phyloP scores from a whole-genome alignment of 306 rosid genomes.

The Adenanthera pavonina region DNA sequence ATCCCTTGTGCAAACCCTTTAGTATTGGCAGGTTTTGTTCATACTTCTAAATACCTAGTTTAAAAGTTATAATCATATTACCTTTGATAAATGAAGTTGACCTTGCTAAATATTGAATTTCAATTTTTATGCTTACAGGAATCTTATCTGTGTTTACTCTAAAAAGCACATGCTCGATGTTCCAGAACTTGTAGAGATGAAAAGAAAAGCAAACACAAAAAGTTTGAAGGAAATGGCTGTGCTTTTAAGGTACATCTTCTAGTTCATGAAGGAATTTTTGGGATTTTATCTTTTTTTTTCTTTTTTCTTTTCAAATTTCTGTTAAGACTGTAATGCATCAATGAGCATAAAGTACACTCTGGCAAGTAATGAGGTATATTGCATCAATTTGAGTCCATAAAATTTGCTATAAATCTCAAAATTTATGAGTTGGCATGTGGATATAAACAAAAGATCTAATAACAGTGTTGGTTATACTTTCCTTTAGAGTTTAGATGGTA shows the following conservation, averaged over 20 bases:
- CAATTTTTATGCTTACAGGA: conserved; percentile 54
- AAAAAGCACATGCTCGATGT: conserved; percentile 93
- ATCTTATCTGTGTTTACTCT: conserved; percentile 96
- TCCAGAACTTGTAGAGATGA: conserved; percentile 84
- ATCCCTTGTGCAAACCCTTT: conserved; percentile 96
- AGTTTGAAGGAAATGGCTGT: conserved; percentile 95
- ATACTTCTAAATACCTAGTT: conserved; percentile 37
- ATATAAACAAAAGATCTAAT: conserved; percentile 20
- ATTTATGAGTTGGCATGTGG: conserved; percentile 25
- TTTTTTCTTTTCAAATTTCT: background rate
- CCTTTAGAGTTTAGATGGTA: conserved; percentile 13
- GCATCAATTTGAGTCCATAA: conserved; percentile 7
- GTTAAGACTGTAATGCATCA: conserved; percentile 32
- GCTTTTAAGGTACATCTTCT: conserved; percentile 73
- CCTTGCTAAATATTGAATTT: conserved; percentile 6
- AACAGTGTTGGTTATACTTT: conserved; percentile 17
- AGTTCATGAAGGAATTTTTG: conserved; percentile 21
- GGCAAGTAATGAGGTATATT: background rate
- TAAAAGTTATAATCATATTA: conserved; percentile 18
- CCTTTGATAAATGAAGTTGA: conserved; percentile 28
- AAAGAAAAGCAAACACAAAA: conserved; percentile 86
- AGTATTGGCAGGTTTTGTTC: conserved; percentile 90
- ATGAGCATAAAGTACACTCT: conserved; percentile 21
- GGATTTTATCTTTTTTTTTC: background rate
- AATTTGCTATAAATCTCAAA: conserved; percentile 17